phyloP scores from a whole-genome alignment of 2,329 filamentous ascomycete genomes.

The Monosporascus sp. region DNA sequence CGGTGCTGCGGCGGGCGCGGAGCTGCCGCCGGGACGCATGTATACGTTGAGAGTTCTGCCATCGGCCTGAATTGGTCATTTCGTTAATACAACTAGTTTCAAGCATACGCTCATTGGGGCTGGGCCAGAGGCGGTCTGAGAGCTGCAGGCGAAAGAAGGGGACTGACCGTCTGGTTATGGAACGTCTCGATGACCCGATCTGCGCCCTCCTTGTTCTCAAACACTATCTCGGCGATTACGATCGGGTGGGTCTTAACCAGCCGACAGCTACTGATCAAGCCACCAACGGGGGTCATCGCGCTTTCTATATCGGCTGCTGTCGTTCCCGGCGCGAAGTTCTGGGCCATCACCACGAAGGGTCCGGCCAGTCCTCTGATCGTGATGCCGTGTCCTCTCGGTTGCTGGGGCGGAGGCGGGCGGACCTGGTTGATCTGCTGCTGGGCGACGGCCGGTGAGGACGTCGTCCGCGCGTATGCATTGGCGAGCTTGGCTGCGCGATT shows the following conservation, averaged over 20 bases:
- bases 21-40: conserved; percentile 49
- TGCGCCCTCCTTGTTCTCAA: conserved; percentile 66
- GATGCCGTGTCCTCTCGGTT: conserved; percentile 41
- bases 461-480: conserved; percentile 37
- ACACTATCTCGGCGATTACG: conserved; percentile 73
- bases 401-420: conserved; percentile 12
- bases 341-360: conserved; percentile 66
- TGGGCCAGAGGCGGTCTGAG: background rate
- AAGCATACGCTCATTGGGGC: no score
- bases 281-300: conserved; percentile 71
- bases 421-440: conserved; percentile 31
- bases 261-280: conserved; percentile 61
- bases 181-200: conserved; percentile 71
- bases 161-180: conserved; percentile 68
- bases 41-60: conserved; percentile 70
- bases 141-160: background rate
- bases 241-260: conserved; percentile 64
- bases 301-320: conserved; percentile 79
- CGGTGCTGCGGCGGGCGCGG: conserved; percentile 22
- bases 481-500: conserved; percentile 37
- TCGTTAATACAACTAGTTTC: no score
- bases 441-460: conserved; percentile 28
- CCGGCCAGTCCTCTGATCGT: conserved; percentile 70
- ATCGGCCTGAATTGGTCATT: conserved; percentile 52
- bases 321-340: conserved; percentile 78